Evolutionary conservation across 106 monocot genomes (phyloP).

Genomic region (Allium sativum): DNA sequence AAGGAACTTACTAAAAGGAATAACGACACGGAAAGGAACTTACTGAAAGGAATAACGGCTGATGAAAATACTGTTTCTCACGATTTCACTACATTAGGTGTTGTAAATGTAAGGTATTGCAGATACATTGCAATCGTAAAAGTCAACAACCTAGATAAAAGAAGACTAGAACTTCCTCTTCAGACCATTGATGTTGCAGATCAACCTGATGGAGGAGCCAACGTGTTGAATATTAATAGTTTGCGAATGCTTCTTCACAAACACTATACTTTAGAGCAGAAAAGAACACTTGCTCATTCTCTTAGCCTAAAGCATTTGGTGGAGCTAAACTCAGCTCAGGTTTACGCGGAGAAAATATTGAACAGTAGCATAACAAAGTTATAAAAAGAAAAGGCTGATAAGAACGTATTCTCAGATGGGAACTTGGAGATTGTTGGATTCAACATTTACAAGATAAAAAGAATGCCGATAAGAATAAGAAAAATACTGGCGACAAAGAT

Average conservation of each 20-base stretch:
- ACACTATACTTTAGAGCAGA: constrained; percentile 25
- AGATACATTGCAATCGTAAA: constrained; percentile 83
- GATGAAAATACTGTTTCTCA: constrained; percentile 64
- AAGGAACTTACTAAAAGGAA: constrained; percentile 91
- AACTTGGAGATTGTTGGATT: constrained; percentile 98
- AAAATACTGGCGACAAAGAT: constrained; percentile 53
- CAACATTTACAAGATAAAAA: constrained; percentile 95
- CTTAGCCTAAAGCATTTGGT: constrained; percentile 43
- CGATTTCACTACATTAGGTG: constrained; percentile 82
- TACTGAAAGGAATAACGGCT: constrained; percentile 96
- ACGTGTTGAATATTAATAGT: constrained; percentile 92
- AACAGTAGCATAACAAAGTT: constrained; percentile 57
- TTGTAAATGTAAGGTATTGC: constrained; percentile 72
- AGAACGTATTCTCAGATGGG: constrained; percentile 74
- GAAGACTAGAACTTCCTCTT: constrained; percentile 18
- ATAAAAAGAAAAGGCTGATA: constrained; percentile 37
- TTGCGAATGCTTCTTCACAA: constrained; percentile 91
- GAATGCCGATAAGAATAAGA: constrained; percentile 78
- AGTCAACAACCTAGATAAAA: constrained; percentile 40
- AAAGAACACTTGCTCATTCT: constrained; percentile 19
- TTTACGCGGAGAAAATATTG: constrained; percentile 50
- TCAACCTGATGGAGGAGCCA: constrained; percentile 91
- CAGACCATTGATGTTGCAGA: constrained; percentile 47
- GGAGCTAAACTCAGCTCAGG: constrained; percentile 29
- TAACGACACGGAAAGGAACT: too few relatives aligned